Percentiles rank a stretch among this genome's conserved stretches.
Conservation (phyloP, 2,329 filamentous ascomycete species). For the Colletotrichum zoysiae region DNA sequence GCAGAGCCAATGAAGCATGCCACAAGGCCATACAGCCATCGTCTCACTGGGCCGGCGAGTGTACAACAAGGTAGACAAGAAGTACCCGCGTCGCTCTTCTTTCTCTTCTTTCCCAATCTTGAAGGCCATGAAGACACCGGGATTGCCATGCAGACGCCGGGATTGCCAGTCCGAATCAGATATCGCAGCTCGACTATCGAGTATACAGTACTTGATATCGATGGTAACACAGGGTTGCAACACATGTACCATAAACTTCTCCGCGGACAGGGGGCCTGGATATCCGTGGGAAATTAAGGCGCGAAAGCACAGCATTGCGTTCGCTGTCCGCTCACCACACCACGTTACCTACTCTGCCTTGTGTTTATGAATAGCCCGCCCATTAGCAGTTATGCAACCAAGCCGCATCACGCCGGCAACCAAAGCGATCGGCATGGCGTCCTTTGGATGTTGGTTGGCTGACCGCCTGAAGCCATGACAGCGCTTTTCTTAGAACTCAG, state of each 20-base stretch:
- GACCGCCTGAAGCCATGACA: slow-evolving; percentile 35
- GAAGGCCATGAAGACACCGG: slow-evolving; percentile 2
- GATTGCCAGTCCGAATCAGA: slow-evolving; percentile 12
- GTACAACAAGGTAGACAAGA: slow-evolving; percentile 25
- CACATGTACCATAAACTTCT: neutral
- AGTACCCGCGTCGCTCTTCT: slow-evolving; percentile 26
- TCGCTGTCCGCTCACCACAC: slow-evolving; percentile 26
- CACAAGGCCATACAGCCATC: neutral
- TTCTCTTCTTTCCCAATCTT: neutral
- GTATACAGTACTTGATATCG: neutral
- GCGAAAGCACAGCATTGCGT: slow-evolving; percentile 40
- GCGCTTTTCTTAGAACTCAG: slow-evolving; percentile 34
- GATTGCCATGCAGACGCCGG: slow-evolving; percentile 7
- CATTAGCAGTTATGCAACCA: slow-evolving; percentile 27
- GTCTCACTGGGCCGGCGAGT: slow-evolving; percentile 26
- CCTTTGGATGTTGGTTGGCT: slow-evolving; percentile 9
- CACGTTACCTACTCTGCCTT: slow-evolving; percentile 24
- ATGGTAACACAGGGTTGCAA: accelerated
- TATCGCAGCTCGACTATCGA: neutral
- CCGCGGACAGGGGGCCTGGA: slow-evolving; percentile 23
- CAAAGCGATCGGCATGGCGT: slow-evolving; percentile 30
- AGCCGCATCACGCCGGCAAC: slow-evolving; percentile 37
- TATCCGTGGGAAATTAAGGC: slow-evolving; percentile 41
- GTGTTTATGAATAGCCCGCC: slow-evolving; percentile 13
- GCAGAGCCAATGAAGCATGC: slow-evolving; percentile 1